These are phyloP conservation scores for Russula sp. DNA, from an alignment of 768 basidiomycete genomes.

Conservation along the genomic window DNA sequence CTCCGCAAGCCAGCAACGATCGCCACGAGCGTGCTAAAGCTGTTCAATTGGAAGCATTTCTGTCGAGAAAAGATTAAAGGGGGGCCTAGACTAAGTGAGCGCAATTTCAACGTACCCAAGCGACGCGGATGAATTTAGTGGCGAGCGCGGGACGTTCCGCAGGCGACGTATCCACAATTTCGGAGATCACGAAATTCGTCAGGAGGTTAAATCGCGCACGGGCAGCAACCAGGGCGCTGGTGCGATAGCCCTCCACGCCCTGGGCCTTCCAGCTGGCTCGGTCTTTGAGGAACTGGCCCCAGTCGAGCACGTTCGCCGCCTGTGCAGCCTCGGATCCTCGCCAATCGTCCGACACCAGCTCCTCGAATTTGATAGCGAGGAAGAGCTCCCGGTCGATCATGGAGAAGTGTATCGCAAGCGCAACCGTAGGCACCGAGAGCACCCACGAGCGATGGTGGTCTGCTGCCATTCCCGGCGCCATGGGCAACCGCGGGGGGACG, in stretches of 20 bases:
- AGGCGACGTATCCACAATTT: constrained; percentile 71
- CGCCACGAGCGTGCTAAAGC: constrained; percentile 74
- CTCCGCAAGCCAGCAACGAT: constrained; percentile 71
- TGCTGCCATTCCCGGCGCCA: neutral
- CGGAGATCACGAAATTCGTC: constrained; percentile 72
- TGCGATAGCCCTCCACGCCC: constrained; percentile 50
- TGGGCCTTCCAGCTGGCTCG: constrained; percentile 63
- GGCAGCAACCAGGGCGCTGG: constrained; percentile 65
- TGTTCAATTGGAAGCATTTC: constrained; percentile 77
- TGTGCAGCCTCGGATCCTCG: constrained; percentile 44
- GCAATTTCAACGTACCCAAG: constrained; percentile 55
- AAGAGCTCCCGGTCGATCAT: constrained; percentile 89
- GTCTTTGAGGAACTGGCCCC: constrained; percentile 77
- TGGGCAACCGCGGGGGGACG: constrained; percentile 26
- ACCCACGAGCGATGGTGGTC: constrained; percentile 67
- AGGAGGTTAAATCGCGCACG: constrained; percentile 82
- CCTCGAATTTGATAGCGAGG: constrained; percentile 79
- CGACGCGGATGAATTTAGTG: constrained; percentile 77
- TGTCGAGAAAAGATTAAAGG: constrained; percentile 28
- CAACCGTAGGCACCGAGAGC: constrained; percentile 51
- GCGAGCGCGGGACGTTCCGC: constrained; percentile 59
- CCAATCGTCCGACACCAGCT: constrained; percentile 75
- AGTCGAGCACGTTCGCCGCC: constrained; percentile 67
- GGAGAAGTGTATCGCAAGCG: constrained; percentile 70
- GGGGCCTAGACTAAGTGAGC: neutral